Evolutionary conservation across 305 asterid genomes (phyloP).

Genomic region (Fraxinus velutina): DNA sequence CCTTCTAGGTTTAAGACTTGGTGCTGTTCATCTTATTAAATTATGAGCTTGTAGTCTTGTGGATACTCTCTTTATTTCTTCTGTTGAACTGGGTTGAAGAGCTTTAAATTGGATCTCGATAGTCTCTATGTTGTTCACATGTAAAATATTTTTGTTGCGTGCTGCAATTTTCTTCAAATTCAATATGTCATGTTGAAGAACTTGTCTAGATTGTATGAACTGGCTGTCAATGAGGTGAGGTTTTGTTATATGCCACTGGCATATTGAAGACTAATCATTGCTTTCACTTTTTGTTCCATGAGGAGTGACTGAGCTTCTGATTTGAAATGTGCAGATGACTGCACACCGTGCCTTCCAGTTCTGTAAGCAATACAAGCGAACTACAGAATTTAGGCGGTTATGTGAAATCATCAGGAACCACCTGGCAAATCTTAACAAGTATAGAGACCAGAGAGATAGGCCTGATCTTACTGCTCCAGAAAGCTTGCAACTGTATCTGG

Average conservation of each 20-base stretch:
- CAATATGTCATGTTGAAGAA: not conserved
- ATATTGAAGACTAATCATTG: not conserved
- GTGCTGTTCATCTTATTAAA: not conserved
- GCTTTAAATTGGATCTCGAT: not conserved
- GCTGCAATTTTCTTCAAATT: not conserved
- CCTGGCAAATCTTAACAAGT: conserved; percentile 91
- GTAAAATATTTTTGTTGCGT: not conserved
- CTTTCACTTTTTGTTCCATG: not conserved
- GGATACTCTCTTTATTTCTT: not conserved
- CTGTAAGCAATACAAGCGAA: conserved; percentile 93
- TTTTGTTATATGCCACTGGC: not conserved
- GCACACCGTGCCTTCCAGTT: conserved; percentile 98
- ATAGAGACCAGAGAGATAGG: conserved; percentile 91
- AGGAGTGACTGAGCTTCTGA: conserved; percentile 3
- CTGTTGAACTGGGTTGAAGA: not conserved
- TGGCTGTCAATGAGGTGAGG: not conserved
- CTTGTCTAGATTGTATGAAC: not conserved
- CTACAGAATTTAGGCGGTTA: conserved; percentile 85
- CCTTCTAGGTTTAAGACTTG: not conserved
- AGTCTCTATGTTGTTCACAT: not conserved
- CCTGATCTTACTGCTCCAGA: conserved; percentile 93
- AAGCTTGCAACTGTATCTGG: conserved; percentile 87
- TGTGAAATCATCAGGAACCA: conserved; percentile 93
- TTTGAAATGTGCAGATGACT: conserved; percentile 59
- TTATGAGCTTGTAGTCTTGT: not conserved